phyloP scores from a whole-genome alignment of 2,329 filamentous ascomycete genomes.

The Thielaviopsis euricoi region DNA sequence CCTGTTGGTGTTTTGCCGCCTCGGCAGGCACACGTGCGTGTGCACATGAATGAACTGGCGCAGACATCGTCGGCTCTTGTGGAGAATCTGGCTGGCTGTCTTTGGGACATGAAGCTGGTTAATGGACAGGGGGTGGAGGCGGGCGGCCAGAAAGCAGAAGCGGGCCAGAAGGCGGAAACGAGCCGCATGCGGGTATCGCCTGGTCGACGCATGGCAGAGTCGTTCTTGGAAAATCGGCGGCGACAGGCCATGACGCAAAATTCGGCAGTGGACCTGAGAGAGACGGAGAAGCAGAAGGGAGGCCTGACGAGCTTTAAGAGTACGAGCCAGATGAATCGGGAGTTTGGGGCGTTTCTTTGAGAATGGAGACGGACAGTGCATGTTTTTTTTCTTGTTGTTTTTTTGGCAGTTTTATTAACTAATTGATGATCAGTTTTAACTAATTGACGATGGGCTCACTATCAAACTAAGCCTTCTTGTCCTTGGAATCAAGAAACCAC shows the following conservation, averaged over 20 bases:
- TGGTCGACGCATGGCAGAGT: conserved; percentile 8
- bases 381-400: neutral
- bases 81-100: neutral
- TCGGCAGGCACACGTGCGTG: too few species aligned
- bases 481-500: conserved; percentile 49
- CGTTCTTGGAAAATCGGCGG: conserved; percentile 9
- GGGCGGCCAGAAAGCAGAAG: neutral
- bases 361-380: too few species aligned
- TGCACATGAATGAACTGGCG: too few species aligned
- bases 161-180: neutral
- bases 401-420: neutral
- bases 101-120: neutral
- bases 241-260: neutral
- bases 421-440: too few species aligned
- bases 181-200: conserved; percentile 6
- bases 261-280: neutral
- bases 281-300: neutral
- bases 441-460: too few species aligned
- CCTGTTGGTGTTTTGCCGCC: too few species aligned
- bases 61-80: neutral
- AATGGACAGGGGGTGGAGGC: neutral
- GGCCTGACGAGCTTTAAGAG: neutral
- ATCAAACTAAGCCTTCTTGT: neutral
- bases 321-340: neutral
- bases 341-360: conserved; percentile 10